Evolutionary conservation across 139 green algal species (phyloP).

Genomic region (Ettlia oleoabundans): DNA sequence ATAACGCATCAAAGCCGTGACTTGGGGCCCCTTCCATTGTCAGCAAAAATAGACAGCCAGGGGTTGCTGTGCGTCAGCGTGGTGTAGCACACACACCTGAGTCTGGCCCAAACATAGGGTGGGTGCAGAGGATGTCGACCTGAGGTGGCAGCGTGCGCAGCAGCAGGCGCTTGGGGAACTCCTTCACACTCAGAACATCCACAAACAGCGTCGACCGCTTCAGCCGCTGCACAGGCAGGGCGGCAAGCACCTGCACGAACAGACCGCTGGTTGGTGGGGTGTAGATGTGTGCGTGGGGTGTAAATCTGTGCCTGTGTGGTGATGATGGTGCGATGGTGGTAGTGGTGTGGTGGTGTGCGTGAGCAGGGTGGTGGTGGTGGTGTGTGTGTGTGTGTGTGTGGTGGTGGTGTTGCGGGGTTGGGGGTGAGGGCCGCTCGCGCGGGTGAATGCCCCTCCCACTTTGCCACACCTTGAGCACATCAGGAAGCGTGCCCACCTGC

Average conservation of each 20-base stretch:
- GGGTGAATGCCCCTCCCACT: neutral
- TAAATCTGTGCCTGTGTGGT: too few species aligned
- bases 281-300: too few species aligned
- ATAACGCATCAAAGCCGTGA: too few species aligned
- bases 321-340: too few species aligned
- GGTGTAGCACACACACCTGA: constrained; percentile 52
- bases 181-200: constrained; percentile 98
- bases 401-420: too few species aligned
- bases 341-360: too few species aligned
- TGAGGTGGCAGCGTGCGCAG: constrained; percentile 38
- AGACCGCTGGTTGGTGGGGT: too few species aligned
- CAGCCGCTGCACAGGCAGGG: constrained; percentile 89
- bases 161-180: constrained; percentile 87
- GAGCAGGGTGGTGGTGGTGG: too few species aligned
- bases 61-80: neutral
- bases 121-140: constrained; percentile 98
- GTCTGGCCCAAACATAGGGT: constrained; percentile 99
- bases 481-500: constrained; percentile 42
- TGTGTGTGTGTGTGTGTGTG: too few species aligned
- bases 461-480: neutral
- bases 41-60: neutral
- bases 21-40: too few species aligned
- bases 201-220: constrained; percentile 95
- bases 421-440: too few species aligned
- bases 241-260: constrained; percentile 60